These are phyloP conservation scores for Amoebophrya sp. DNA, from an alignment of 169 alveolate species.

Conservation along the genomic window DNA sequence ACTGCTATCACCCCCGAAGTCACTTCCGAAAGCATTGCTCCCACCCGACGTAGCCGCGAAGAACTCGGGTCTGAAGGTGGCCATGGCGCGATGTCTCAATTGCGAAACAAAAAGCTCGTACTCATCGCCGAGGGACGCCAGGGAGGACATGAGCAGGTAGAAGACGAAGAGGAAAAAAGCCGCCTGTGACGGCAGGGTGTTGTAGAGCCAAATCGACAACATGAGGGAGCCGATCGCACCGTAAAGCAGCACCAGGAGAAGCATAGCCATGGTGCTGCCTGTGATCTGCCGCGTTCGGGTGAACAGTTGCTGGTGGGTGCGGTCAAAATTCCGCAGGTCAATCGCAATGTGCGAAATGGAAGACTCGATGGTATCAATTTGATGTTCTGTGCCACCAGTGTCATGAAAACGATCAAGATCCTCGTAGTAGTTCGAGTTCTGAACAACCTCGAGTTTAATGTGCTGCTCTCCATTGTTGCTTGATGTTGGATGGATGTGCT, in stretches of 20 bases:
- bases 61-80: background rate
- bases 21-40: background rate
- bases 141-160: background rate
- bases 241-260: background rate
- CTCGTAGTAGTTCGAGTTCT: no score
- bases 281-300: background rate
- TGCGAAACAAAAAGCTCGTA: background rate
- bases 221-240: background rate
- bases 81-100: background rate
- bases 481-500: no score
- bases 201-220: background rate
- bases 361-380: background rate
- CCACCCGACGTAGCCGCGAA: background rate
- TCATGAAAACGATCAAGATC: no score
- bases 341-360: background rate
- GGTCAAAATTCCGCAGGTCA: background rate
- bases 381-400: no score
- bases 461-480: no score
- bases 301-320: background rate
- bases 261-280: background rate
- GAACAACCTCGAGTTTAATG: no score
- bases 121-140: background rate
- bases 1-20: background rate
- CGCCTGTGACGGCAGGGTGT: background rate
- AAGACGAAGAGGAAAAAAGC: background rate